phyloP scores from a whole-genome alignment of 2,329 filamentous ascomycete species.

The Cercospora nicotianae region DNA sequence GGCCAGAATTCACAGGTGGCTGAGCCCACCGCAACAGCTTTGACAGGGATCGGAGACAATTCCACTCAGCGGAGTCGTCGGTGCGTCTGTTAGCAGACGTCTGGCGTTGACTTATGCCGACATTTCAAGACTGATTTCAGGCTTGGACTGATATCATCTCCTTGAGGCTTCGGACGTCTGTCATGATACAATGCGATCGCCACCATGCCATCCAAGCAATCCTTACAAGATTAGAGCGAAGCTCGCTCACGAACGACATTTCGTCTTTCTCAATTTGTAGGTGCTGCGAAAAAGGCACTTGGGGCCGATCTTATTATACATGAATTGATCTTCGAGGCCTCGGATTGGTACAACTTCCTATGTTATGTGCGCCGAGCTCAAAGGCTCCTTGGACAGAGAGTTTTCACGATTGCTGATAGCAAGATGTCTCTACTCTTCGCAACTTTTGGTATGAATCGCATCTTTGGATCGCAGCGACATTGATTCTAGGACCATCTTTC shows the following conservation, averaged over 20 bases:
- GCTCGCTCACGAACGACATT: not conserved
- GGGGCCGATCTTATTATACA: not conserved
- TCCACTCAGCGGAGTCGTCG: not conserved
- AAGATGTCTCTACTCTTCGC: not conserved
- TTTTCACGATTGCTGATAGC: not conserved
- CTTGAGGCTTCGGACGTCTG: not conserved
- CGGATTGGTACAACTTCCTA: not conserved
- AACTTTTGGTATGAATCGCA: too few relatives aligned
- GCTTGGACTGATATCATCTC: not conserved
- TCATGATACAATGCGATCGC: not conserved
- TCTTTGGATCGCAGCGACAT: too few relatives aligned
- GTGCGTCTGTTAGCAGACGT: not conserved
- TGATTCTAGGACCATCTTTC: too few relatives aligned
- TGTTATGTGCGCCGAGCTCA: not conserved
- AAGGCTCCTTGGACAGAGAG: not conserved
- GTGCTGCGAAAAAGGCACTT: not conserved
- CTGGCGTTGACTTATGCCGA: not conserved
- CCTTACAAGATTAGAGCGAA: not conserved
- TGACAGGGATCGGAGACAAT: not conserved
- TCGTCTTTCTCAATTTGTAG: not conserved
- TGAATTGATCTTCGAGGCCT: not conserved
- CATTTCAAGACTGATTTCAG: not conserved
- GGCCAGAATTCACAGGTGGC: not conserved
- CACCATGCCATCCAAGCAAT: not conserved
- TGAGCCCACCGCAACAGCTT: not conserved